These are phyloP conservation scores for Thelonectria blattea DNA, from an alignment of 2,329 filamentous ascomycete genomes.

Conservation along the genomic window DNA sequence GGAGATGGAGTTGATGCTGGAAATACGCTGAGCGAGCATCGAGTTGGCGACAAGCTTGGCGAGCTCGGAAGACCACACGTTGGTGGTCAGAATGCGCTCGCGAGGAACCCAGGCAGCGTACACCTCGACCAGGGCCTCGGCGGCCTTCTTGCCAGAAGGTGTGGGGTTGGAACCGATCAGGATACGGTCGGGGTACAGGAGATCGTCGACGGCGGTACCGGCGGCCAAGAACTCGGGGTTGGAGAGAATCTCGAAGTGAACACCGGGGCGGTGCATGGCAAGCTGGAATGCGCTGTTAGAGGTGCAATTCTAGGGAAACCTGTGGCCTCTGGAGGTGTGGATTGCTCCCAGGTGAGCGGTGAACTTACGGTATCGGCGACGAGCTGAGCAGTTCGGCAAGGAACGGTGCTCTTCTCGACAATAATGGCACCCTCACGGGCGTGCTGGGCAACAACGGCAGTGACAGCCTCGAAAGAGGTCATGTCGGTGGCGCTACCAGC, in stretches of 20 bases:
- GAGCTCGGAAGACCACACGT: constrained; percentile 79
- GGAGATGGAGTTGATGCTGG: constrained; percentile 81
- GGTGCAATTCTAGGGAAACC: background rate
- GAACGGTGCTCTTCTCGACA: constrained; percentile 83
- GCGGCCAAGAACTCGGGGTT: constrained; percentile 85
- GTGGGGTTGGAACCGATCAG: constrained; percentile 74
- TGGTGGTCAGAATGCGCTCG: constrained; percentile 72
- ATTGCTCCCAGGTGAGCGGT: background rate
- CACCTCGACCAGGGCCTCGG: constrained; percentile 66
- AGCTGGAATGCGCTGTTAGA: constrained; percentile 47
- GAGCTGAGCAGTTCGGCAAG: constrained; percentile 74
- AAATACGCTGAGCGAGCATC: constrained; percentile 80
- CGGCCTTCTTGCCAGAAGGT: constrained; percentile 64
- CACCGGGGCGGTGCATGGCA: constrained; percentile 63
- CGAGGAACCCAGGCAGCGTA: constrained; percentile 75
- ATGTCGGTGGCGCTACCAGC: constrained; percentile 76
- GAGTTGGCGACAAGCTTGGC: constrained; percentile 81
- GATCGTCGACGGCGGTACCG: constrained; percentile 74
- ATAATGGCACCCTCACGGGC: constrained; percentile 73
- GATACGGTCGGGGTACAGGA: constrained; percentile 74
- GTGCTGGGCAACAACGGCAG: constrained; percentile 68
- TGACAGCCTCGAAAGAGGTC: constrained; percentile 73
- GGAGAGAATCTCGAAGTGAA: constrained; percentile 76
- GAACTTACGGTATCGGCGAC: constrained; percentile 69
- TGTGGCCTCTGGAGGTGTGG: background rate